Conservation (phyloP, 1,284 basidiomycete species). For the Pholiota adiposa region DNA sequence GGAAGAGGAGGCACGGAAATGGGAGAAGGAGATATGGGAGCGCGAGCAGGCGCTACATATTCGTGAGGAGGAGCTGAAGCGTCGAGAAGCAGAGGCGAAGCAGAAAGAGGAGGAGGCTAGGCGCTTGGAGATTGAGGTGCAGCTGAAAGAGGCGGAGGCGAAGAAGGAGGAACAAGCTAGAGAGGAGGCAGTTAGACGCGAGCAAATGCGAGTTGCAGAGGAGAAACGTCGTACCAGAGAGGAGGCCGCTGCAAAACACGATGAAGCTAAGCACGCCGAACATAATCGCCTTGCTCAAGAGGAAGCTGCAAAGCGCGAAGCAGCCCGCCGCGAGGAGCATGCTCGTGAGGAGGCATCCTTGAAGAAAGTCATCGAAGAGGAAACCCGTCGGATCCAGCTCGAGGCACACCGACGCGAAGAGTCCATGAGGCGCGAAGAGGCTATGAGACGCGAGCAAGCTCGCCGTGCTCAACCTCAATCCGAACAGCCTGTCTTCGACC, state of each 20-base stretch:
- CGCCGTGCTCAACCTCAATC: not conserved
- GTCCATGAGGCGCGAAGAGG: not conserved
- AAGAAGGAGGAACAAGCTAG: not conserved
- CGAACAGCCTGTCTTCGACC: not conserved
- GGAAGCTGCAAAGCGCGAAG: slow-evolving; percentile 5
- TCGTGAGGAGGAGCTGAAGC: slow-evolving; percentile 23
- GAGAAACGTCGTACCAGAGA: slow-evolving; percentile 12
- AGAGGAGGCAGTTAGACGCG: slow-evolving; percentile 1
- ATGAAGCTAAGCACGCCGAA: not conserved
- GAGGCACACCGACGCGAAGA: not conserved
- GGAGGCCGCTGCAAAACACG: slow-evolving; percentile 4
- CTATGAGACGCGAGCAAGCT: not conserved
- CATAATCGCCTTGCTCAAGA: not conserved
- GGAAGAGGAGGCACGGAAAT: slow-evolving; percentile 29
- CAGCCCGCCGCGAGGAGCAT: not conserved
- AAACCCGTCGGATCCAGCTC: not conserved
- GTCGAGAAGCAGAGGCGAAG: slow-evolving; percentile 23
- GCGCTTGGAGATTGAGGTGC: slow-evolving; percentile 11
- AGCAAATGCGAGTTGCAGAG: slow-evolving; percentile 11
- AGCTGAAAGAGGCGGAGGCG: slow-evolving; percentile 11
- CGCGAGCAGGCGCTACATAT: slow-evolving; percentile 16
- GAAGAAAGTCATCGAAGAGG: slow-evolving; percentile 2
- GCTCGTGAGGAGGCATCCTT: slow-evolving; percentile 7
- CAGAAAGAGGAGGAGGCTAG: slow-evolving; percentile 18
- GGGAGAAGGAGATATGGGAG: slow-evolving; percentile 23